A percentile compares a stretch with the other conserved stretches of the same genome.
Evolutionary conservation across 2,329 filamentous ascomycete genomes (phyloP).

Genomic region (Nothophaeocryptopus gaeumannii): DNA sequence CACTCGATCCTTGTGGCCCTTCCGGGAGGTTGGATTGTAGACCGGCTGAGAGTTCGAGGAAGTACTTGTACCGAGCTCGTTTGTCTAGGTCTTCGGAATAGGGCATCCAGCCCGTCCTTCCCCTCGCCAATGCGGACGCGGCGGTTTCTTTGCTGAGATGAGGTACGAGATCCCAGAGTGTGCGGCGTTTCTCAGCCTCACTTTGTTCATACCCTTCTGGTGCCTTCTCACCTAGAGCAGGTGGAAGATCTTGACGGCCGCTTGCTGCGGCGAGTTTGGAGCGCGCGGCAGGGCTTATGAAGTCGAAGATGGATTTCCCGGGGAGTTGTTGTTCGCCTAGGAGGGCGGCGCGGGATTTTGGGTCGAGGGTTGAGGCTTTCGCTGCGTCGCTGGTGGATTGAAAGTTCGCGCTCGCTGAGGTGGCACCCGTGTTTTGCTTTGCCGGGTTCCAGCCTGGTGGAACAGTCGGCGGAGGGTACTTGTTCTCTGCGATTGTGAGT

Average conservation of each 20-base stretch:
- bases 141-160: slow-evolving; percentile 43
- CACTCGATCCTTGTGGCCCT: slow-evolving; percentile 49
- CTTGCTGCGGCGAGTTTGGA: slow-evolving; percentile 73
- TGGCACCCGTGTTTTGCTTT: slow-evolving; percentile 35
- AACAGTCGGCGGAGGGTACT: slow-evolving; percentile 64
- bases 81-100: slow-evolving; percentile 82
- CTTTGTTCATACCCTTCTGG: slow-evolving; percentile 63
- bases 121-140: slow-evolving; percentile 46
- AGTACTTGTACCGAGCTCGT: slow-evolving; percentile 73
- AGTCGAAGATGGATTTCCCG: slow-evolving; percentile 95
- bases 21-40: slow-evolving; percentile 58
- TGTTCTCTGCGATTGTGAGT: slow-evolving; percentile 44
- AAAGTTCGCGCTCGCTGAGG: slow-evolving; percentile 42
- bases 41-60: slow-evolving; percentile 74
- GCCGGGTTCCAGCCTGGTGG: slow-evolving; percentile 71
- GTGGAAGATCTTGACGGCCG: slow-evolving; percentile 73
- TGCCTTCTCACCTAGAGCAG: slow-evolving; percentile 68
- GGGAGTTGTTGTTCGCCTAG: slow-evolving; percentile 79
- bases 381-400: slow-evolving; percentile 73
- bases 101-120: slow-evolving; percentile 67
- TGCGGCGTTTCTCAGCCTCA: slow-evolving; percentile 61
- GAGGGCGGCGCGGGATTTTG: slow-evolving; percentile 71
- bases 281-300: slow-evolving; percentile 72
- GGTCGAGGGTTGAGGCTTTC: slow-evolving; percentile 71
- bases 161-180: slow-evolving; percentile 49